These are phyloP conservation scores for Acanthamoeba lenticulata DNA, from an alignment of 208 protist species.

Conservation along the genomic window DNA sequence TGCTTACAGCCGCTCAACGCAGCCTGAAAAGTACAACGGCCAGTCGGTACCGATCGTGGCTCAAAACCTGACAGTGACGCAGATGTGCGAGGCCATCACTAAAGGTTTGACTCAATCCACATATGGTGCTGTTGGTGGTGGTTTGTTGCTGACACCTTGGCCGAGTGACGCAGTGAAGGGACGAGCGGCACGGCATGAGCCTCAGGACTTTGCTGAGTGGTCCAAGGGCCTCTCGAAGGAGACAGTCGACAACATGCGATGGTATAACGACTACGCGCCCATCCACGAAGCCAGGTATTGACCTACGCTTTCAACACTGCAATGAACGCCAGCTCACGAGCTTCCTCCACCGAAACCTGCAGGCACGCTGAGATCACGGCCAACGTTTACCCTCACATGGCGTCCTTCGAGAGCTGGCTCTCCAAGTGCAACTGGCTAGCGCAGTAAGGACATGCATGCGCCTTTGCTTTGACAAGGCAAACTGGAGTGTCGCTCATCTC, in stretches of 20 bases:
- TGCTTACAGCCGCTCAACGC: not conserved
- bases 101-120: not conserved
- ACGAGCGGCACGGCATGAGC: not conserved
- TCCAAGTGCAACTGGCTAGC: not conserved
- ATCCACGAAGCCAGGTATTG: not conserved
- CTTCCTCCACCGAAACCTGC: not conserved
- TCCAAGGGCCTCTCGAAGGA: not conserved
- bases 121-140: not conserved
- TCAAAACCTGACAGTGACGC: not conserved
- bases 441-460: not conserved
- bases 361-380: not conserved
- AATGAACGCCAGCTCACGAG: not conserved
- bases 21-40: not conserved
- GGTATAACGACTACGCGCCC: not conserved
- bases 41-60: not conserved
- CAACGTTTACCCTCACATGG: not conserved
- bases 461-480: no score
- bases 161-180: not conserved
- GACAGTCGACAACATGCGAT: conserved; percentile 24
- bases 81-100: conserved; percentile 14
- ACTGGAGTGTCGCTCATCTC: no score
- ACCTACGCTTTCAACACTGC: not conserved
- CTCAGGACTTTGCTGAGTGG: not conserved
- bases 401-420: not conserved
- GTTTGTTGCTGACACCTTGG: not conserved